Evolutionary conservation across 495 filamentous ascomycete genomes (phyloP).

Genomic region (Xylaria grammica): DNA sequence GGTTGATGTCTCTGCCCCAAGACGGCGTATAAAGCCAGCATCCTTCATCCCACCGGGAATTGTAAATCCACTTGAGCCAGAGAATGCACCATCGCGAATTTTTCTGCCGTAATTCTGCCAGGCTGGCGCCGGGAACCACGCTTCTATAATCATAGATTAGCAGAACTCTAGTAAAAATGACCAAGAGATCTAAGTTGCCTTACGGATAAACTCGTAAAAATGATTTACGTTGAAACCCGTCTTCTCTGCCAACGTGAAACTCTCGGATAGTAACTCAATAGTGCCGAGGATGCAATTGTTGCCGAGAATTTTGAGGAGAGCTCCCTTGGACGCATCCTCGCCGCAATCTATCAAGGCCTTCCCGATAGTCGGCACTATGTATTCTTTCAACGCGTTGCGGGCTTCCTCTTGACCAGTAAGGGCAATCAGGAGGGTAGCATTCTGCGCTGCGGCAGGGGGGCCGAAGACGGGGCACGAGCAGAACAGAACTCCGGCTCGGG

Average conservation of each 20-base stretch:
- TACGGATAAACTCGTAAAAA: constrained; percentile 18
- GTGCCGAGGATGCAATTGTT: constrained; percentile 21
- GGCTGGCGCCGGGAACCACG: constrained; percentile 24
- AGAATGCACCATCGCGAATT: constrained; percentile 26
- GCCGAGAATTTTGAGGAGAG: constrained; percentile 16
- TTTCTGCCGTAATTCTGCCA: constrained; percentile 28
- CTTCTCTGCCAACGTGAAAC: constrained; percentile 17
- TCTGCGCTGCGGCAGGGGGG: neutral
- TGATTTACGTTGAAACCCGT: constrained; percentile 3
- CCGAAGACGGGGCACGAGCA: constrained; percentile 5
- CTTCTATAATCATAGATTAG: neutral
- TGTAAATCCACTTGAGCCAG: neutral
- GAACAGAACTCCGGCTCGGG: neutral
- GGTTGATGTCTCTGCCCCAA: constrained; percentile 12
- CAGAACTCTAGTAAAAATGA: neutral
- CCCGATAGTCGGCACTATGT: constrained; percentile 7
- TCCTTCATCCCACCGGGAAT: constrained; percentile 15
- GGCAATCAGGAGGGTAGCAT: constrained; percentile 3
- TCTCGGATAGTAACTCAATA: constrained; percentile 20
- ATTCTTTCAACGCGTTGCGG: constrained; percentile 2
- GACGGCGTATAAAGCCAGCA: constrained; percentile 14
- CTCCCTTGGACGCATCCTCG: constrained; percentile 8
- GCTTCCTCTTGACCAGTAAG: constrained; percentile 8
- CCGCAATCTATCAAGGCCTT: constrained; percentile 11
- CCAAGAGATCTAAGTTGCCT: neutral